phyloP scores from a whole-genome alignment of 768 basidiomycete genomes.

The Sporobolomyces pararoseus region DNA sequence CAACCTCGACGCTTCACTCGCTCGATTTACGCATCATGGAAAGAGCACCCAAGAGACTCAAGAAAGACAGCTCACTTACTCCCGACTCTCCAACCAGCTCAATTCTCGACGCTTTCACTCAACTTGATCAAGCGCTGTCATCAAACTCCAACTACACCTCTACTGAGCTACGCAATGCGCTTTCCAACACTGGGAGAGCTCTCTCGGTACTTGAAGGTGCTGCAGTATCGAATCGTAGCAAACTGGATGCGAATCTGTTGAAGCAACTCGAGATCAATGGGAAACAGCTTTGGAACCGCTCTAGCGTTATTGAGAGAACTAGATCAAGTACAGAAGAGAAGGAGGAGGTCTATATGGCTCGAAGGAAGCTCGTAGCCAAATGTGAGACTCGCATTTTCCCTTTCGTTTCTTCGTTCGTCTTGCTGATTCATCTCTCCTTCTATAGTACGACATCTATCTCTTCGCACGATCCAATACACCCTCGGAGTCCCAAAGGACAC shows the following conservation, averaged over 20 bases:
- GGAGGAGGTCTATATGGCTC: neutral
- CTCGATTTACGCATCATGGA: no score
- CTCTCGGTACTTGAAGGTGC: neutral
- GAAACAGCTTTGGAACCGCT: slow-evolving; percentile 2
- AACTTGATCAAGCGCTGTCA: neutral
- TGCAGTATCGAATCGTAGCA: no score
- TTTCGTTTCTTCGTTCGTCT: neutral
- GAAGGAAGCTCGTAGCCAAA: neutral
- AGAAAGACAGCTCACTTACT: neutral
- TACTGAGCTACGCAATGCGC: neutral
- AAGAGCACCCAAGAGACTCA: neutral
- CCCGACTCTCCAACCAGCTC: neutral
- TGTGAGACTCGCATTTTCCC: neutral
- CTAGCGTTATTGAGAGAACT: neutral
- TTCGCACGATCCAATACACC: neutral
- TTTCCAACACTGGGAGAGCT: neutral
- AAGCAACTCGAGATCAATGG: neutral
- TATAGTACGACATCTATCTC: neutral
- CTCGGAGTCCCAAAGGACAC: no score
- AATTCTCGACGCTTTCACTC: no score
- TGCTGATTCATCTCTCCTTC: neutral
- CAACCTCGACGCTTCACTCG: no score
- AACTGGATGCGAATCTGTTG: neutral
- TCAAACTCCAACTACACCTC: neutral
- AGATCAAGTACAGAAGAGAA: no score